These are phyloP conservation scores for Colletotrichum caudatum DNA, from an alignment of 2,329 filamentous ascomycete species.

Conservation along the genomic window DNA sequence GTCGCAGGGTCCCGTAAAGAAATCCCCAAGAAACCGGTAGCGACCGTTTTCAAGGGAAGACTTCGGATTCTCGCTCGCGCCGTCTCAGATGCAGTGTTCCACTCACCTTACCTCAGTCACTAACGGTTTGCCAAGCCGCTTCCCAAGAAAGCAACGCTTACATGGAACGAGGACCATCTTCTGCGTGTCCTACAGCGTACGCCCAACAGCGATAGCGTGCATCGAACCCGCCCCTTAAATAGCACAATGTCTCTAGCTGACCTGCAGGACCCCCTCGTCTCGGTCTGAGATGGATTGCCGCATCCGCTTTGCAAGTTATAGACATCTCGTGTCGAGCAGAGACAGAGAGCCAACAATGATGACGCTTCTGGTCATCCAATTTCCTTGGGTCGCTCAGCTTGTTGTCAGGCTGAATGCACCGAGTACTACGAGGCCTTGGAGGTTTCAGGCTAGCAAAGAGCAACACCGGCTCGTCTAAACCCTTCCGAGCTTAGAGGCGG, in stretches of 20 bases:
- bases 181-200: neutral
- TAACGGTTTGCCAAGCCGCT: constrained; percentile 35
- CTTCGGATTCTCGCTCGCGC: neutral
- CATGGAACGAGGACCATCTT: constrained; percentile 17
- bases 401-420: neutral
- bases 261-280: constrained; percentile 31
- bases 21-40: neutral
- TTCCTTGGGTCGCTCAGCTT: neutral
- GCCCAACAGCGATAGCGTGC: neutral
- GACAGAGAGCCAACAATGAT: neutral
- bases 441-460: constrained; percentile 10
- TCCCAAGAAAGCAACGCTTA: constrained; percentile 21
- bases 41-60: neutral
- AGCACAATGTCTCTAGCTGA: neutral
- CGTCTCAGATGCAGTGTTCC: constrained; percentile 8
- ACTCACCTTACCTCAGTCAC: constrained; percentile 7
- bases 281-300: neutral
- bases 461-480: neutral
- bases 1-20: constrained; percentile 28
- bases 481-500: constrained; percentile 3
- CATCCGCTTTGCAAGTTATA: neutral
- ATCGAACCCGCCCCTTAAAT: constrained; percentile 17
- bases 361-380: neutral
- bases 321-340: constrained; percentile 5
- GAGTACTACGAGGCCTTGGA: neutral